Base-by-base conservation (phyloP, 768 basidiomycete species). In the Boletus tomentosulus region DNA sequence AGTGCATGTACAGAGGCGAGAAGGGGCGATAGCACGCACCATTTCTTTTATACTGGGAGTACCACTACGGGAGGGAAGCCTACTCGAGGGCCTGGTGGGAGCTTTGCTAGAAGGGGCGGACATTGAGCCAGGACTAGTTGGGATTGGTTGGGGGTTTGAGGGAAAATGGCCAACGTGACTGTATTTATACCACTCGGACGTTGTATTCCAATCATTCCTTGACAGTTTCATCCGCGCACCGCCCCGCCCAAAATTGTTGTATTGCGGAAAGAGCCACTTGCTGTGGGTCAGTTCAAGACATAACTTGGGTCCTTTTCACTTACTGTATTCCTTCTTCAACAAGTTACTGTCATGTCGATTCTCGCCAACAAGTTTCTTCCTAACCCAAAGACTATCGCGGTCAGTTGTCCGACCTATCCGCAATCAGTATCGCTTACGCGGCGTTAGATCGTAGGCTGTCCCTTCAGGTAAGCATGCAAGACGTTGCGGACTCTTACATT, bases 371-470 rank as follows among this genome's bases (percentile, higher is more conserved):
- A 69, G 54, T 70, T 70, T 43, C 57, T 72, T 46, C 64, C 74
- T 3, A 73, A 86, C 53, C 89, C 91, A 34, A 85, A 82, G 73
- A 92, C 89, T 0, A 78, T 83, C 37, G 89, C 89, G 47, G 92
- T 94, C 67, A 71, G 90, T 80, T n/a, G 12, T 41, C 12, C n/a
- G 37, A 15, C 38, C 31, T 34, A 24, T 54, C 28, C 42, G 24
- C 27, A 48, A 38, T 19, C 24, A 6, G 8, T 2, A 28, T 30
- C 31, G n/a, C 57, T 62, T 49, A 64, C 46, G 54, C 55, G 50
- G 35, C 35, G 46, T 35, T 57, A 94, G 87, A 89, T 98, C 63
- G 86, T 98, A 28, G 93, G 92, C 27, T 97, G 94, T 74, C 95
- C 95, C 15, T 97, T 97, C 80, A 92, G 89, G 93, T 92, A 63